These are phyloP conservation scores for Termitomyces sp. DNA, from an alignment of 768 basidiomycete genomes.

Conservation along the genomic window DNA sequence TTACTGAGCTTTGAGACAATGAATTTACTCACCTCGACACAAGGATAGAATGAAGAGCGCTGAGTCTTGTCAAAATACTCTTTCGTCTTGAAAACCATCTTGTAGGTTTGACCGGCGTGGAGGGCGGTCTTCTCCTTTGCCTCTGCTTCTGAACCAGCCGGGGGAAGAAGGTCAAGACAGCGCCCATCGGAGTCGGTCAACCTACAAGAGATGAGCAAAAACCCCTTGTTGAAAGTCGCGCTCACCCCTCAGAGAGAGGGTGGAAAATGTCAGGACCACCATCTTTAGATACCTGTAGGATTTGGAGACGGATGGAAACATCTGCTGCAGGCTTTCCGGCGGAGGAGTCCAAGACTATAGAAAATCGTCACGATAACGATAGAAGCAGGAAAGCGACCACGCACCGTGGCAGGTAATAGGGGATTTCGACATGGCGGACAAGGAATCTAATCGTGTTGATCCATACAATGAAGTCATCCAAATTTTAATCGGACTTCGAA, in stretches of 20 bases:
- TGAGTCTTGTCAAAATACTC: constrained; percentile 68
- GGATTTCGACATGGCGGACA: constrained; percentile 46
- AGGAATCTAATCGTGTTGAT: neutral
- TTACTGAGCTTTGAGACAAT: neutral
- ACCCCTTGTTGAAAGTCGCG: neutral
- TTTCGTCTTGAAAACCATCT: constrained; percentile 79
- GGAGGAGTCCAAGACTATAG: constrained; percentile 79
- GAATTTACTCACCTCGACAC: constrained; percentile 60
- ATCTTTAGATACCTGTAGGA: constrained; percentile 30
- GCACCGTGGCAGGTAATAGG: constrained; percentile 91
- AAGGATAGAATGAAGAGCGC: constrained; percentile 80
- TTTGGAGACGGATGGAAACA: constrained; percentile 60
- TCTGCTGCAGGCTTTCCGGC: constrained; percentile 76
- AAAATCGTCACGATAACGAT: neutral
- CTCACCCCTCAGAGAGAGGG: constrained; percentile 57
- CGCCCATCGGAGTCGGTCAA: constrained; percentile 80
- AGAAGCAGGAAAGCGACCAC: neutral
- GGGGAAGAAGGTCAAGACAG: constrained; percentile 70
- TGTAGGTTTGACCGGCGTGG: constrained; percentile 61
- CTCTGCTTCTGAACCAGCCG: constrained; percentile 39
- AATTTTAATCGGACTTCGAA: neutral
- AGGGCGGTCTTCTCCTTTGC: constrained; percentile 40
- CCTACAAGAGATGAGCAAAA: constrained; percentile 32
- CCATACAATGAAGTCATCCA: neutral
- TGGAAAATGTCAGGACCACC: constrained; percentile 42